Conservation (phyloP, 495 filamentous ascomycete genomes). For the Halenospora varia region DNA sequence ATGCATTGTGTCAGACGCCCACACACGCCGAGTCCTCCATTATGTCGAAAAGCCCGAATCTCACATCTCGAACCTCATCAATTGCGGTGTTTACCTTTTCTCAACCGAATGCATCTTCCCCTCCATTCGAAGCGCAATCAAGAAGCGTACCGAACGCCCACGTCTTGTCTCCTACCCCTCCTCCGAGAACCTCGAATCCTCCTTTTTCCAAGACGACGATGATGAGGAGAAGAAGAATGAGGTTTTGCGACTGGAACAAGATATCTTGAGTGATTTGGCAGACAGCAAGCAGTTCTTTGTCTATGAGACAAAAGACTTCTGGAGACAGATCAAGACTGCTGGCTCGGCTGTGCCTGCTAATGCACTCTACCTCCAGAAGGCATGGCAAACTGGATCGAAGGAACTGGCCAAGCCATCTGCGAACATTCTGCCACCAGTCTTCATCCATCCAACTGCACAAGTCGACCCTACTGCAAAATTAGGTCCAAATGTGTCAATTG, state of each 20-base stretch:
- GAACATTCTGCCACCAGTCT: slow-evolving; percentile 90
- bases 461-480: slow-evolving; percentile 96
- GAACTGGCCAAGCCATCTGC: slow-evolving; percentile 83
- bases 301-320: slow-evolving; percentile 98
- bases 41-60: slow-evolving; percentile 99
- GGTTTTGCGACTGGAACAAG: slow-evolving; percentile 93
- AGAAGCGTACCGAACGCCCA: slow-evolving; percentile 87
- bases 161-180: slow-evolving; percentile 92
- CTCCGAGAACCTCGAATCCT: slow-evolving; percentile 84
- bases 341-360: slow-evolving; percentile 97
- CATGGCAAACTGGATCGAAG: slow-evolving; percentile 74
- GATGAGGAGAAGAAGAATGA: slow-evolving; percentile 71
- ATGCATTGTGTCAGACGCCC: slow-evolving; percentile 93
- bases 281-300: slow-evolving; percentile 99
- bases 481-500: slow-evolving; percentile 94
- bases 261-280: slow-evolving; percentile 93
- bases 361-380: slow-evolving; percentile 94
- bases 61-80: slow-evolving; percentile 98
- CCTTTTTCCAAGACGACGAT: slow-evolving; percentile 65
- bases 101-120: slow-evolving; percentile 94
- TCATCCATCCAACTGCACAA: slow-evolving; percentile 89
- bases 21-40: slow-evolving; percentile 94
- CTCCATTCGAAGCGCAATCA: slow-evolving; percentile 90
- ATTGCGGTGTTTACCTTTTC: slow-evolving; percentile 99
- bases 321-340: slow-evolving; percentile 99